Evolutionary conservation across 305 asterid species (phyloP).

Genomic region (Petunia hybrid): DNA sequence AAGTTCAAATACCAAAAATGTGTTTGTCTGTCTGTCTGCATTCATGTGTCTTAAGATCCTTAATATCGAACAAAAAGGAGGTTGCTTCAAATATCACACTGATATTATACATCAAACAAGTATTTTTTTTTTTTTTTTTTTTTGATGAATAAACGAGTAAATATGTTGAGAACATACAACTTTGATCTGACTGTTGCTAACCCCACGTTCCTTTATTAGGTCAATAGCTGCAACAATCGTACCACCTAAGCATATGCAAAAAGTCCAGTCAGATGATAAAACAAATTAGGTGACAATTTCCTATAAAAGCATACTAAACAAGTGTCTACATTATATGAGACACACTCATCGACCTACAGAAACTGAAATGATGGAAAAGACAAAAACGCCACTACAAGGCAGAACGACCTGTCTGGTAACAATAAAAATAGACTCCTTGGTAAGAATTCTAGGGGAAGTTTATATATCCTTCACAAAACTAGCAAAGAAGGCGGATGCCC

Average conservation of each 20-base stretch:
- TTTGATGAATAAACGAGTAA: conserved; percentile 1
- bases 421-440: background rate
- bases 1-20: background rate
- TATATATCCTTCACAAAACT: conserved; percentile 17
- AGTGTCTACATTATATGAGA: conserved; percentile 8
- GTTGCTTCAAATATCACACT: background rate
- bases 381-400: background rate
- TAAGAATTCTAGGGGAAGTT: background rate
- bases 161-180: conserved; percentile 64
- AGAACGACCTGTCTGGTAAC: background rate
- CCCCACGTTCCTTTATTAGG: conserved; percentile 81
- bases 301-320: background rate
- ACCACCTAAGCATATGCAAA: conserved; percentile 65
- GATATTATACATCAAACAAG: background rate
- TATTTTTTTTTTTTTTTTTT: background rate
- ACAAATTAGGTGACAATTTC: background rate
- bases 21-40: background rate
- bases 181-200: conserved; percentile 78
- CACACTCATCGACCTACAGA: background rate
- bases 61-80: background rate
- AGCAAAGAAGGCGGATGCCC: background rate
- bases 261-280: background rate
- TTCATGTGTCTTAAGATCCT: background rate
- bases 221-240: conserved; percentile 88
- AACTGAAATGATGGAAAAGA: conserved; percentile 15